These are phyloP conservation scores for Volvox africanus DNA, from an alignment of 139 green algal genomes.

Conservation along the genomic window DNA sequence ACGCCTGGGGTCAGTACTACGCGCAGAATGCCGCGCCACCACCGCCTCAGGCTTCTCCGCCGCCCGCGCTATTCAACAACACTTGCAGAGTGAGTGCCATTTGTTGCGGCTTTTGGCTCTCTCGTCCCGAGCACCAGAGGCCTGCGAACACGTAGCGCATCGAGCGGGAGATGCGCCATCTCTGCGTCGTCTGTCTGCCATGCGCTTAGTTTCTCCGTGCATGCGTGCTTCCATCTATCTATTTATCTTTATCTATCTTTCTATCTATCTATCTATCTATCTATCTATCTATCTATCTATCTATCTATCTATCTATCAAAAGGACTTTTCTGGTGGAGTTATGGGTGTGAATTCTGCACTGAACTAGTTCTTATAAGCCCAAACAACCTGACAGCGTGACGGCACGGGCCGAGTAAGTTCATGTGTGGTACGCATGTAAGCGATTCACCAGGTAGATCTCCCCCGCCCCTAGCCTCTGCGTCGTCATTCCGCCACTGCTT, in stretches of 20 bases:
- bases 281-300: no score
- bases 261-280: no score
- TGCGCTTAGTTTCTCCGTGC: neutral
- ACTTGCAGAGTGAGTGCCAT: neutral
- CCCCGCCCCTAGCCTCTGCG: neutral
- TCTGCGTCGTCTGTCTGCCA: neutral
- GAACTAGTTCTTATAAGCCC: neutral
- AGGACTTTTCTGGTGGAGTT: no score
- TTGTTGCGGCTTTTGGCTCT: neutral
- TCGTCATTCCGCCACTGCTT: neutral
- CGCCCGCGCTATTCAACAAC: slow-evolving; percentile 13
- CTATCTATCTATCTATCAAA: no score
- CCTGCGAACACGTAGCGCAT: neutral
- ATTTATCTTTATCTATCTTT: neutral
- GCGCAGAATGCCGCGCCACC: no score
- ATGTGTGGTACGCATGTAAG: no score
- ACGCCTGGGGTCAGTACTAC: no score
- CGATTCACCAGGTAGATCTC: neutral
- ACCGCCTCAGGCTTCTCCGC: neutral
- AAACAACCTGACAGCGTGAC: neutral
- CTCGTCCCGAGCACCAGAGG: neutral
- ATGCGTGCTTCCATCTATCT: neutral
- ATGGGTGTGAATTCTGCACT: no score
- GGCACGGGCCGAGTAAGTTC: no score
- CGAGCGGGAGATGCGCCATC: neutral